phyloP scores from a whole-genome alignment of 2,329 filamentous ascomycete genomes.

The Neocucurbitaria cava region DNA sequence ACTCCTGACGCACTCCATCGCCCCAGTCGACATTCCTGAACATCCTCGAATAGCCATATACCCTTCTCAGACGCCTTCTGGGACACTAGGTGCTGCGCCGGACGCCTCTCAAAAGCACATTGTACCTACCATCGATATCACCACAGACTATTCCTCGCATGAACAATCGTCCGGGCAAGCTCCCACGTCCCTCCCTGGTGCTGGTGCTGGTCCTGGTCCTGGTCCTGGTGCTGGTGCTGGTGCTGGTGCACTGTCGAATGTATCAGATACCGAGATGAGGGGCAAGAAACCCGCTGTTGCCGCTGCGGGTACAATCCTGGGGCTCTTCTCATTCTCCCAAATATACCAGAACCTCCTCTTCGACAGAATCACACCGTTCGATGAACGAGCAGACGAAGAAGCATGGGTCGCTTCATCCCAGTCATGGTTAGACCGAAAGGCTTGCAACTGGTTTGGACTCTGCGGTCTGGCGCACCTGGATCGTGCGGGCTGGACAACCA shows the following conservation, averaged over 20 bases:
- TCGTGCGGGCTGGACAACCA: slow-evolving; percentile 54
- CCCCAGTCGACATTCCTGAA: slow-evolving; percentile 30
- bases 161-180: slow-evolving; percentile 23
- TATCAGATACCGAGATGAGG: slow-evolving; percentile 43
- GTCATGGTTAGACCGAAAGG: slow-evolving; percentile 50
- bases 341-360: slow-evolving; percentile 47
- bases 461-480: slow-evolving; percentile 80
- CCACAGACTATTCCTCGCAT: slow-evolving; percentile 33
- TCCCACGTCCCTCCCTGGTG: slow-evolving; percentile 21
- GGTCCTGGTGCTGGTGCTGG: too few relatives aligned
- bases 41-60: slow-evolving; percentile 32
- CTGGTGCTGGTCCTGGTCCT: too few relatives aligned
- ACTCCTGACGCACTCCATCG: slow-evolving; percentile 29
- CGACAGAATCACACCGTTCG: slow-evolving; percentile 37
- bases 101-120: slow-evolving; percentile 30
- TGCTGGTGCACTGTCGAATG: slow-evolving; percentile 17
- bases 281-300: slow-evolving; percentile 44
- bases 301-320: slow-evolving; percentile 44
- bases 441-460: slow-evolving; percentile 78
- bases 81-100: slow-evolving; percentile 31
- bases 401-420: slow-evolving; percentile 47
- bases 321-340: slow-evolving; percentile 46
- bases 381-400: slow-evolving; percentile 43
- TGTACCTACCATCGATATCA: slow-evolving; percentile 38
- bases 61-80: slow-evolving; percentile 16